Evolutionary conservation across 495 filamentous ascomycete species (phyloP), one percentile per base, ranked within the genome.

Genomic region (Daldinia concentrica): DNA sequence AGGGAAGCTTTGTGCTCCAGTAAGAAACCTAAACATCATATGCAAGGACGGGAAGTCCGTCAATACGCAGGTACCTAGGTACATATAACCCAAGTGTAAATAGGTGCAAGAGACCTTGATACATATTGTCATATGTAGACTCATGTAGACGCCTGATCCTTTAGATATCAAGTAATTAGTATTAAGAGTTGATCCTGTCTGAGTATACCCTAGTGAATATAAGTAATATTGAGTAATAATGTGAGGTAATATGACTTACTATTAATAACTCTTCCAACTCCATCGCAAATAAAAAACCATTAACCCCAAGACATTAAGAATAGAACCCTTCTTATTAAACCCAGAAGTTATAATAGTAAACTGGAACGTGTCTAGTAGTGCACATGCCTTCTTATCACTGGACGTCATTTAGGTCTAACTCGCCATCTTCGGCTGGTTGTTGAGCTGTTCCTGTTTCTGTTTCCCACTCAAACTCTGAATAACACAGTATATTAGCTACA

Each of bases 391-490:
- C 24, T 56, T 43, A 39, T 74, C 59, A 69, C 58, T 62, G 29
- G 15, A 66, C 73, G 29, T 73, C 70, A 22, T 69, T 58, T 51
- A 66, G 56, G 51, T 73, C 68, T 56, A 59, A 59, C n/a, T 48
- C 43, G 8, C 72, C 64, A 32, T 71, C 66, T 17, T 63, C 64
- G 59, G 39, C 51, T 58, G 73, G 60, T 36, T 69, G 62, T 24
- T 64, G 68, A 39, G 41, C 26, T 41, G 32, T 26, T 48, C 66
- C 68, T 8, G 62, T 61, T n/a, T 73, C 69, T 37, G 70, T 52
- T 22, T 64, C 72, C 89, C 90, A 92, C 77, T 92, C 90, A 72
- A 92, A 92, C 76, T 88, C 90, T 92, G 69, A 58, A 71, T 76
- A 82, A 75, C 12, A 48, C 51, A 81, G 75, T n/a, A 54, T 55